phyloP scores from a whole-genome alignment of 2,329 filamentous ascomycete genomes.

The Fusarium sp. region DNA sequence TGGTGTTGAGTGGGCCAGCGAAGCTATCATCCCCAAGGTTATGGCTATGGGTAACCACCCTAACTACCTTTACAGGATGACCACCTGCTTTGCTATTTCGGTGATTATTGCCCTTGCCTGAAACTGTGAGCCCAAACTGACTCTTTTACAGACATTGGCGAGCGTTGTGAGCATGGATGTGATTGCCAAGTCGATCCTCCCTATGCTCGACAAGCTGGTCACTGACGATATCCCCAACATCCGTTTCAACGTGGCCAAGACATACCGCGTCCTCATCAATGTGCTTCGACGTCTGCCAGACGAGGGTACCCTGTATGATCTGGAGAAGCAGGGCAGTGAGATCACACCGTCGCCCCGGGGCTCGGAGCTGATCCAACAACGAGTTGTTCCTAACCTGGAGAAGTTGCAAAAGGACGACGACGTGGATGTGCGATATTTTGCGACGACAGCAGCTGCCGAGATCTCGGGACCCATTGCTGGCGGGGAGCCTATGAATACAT shows the following conservation, averaged over 20 bases:
- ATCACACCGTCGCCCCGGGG: constrained; percentile 74
- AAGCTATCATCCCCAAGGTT: constrained; percentile 97
- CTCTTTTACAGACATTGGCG: constrained; percentile 77
- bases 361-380: constrained; percentile 83
- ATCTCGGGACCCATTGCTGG: constrained; percentile 58
- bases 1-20: constrained; percentile 95
- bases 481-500: constrained; percentile 72
- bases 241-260: constrained; percentile 99
- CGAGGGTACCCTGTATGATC: constrained; percentile 83
- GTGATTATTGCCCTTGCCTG: constrained; percentile 66
- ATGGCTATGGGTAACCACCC: constrained; percentile 98
- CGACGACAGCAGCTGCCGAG: constrained; percentile 82
- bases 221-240: constrained; percentile 98
- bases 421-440: constrained; percentile 98
- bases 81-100: constrained; percentile 98
- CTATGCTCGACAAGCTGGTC: constrained; percentile 95
- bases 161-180: constrained; percentile 93
- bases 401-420: constrained; percentile 98
- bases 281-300: constrained; percentile 92
- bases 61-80: constrained; percentile 99
- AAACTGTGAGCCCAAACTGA: constrained; percentile 34
- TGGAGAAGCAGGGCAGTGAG: constrained; percentile 79
- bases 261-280: constrained; percentile 88
- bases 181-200: constrained; percentile 91
- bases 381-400: constrained; percentile 88